Evolutionary conservation across 805 yeast genomes (phyloP).

Genomic region (Cyberlindnera mississippiensis): DNA sequence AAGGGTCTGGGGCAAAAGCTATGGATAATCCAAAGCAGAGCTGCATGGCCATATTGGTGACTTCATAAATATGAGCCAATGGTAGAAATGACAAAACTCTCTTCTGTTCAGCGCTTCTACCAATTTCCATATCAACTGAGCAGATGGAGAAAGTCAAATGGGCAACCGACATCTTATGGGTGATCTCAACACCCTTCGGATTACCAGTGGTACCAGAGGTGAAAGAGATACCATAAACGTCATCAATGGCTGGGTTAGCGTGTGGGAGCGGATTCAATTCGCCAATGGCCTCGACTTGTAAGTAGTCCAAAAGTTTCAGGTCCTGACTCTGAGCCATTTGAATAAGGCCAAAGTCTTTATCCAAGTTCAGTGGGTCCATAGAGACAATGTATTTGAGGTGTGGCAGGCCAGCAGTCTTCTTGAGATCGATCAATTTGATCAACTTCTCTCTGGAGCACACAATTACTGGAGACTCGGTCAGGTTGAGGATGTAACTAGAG

Average conservation of each 20-base stretch:
- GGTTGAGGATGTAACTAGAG: constrained; percentile 46
- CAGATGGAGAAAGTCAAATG: constrained; percentile 30
- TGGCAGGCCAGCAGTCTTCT: constrained; percentile 28
- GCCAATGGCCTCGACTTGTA: constrained; percentile 33
- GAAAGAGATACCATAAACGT: constrained; percentile 50
- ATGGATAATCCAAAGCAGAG: constrained; percentile 35
- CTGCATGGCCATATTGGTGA: constrained; percentile 36
- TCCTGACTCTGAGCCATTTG: constrained; percentile 21
- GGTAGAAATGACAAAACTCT: constrained; percentile 44
- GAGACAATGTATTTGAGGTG: constrained; percentile 42
- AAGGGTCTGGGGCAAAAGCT: constrained; percentile 47
- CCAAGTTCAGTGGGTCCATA: constrained; percentile 38
- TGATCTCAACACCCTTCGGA: constrained; percentile 56
- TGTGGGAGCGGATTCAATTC: constrained; percentile 33
- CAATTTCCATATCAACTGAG: constrained; percentile 7
- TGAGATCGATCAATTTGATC: constrained; percentile 37
- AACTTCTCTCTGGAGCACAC: constrained; percentile 45
- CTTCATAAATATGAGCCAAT: constrained; percentile 57
- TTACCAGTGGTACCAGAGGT: constrained; percentile 67
- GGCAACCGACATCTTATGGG: constrained; percentile 43
- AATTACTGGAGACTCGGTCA: constrained; percentile 50
- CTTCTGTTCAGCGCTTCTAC: constrained; percentile 20
- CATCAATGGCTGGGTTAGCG: constrained; percentile 34
- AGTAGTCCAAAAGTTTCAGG: constrained; percentile 34
- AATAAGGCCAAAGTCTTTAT: constrained; percentile 24